Conservation (phyloP, 345 rosid genomes). For the Boechera divaricarpa region DNA sequence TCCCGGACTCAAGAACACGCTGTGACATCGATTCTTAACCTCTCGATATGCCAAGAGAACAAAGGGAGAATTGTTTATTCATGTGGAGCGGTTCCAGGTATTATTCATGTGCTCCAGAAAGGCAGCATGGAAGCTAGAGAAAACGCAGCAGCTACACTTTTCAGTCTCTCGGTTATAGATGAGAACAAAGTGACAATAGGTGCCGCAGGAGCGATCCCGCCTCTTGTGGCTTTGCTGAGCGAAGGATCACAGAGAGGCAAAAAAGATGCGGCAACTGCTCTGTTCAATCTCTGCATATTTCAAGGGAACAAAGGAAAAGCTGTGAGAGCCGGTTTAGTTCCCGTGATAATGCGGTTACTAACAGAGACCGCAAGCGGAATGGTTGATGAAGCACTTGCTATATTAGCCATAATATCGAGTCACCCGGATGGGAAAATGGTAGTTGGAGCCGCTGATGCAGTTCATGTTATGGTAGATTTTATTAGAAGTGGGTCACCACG, state of each 20-base stretch:
- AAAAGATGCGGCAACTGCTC: slow-evolving; percentile 95
- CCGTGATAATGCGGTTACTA: slow-evolving; percentile 61
- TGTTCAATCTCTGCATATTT: slow-evolving; percentile 85
- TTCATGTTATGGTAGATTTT: slow-evolving; percentile 66
- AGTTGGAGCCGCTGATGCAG: slow-evolving; percentile 69
- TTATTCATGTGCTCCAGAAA: slow-evolving; percentile 80
- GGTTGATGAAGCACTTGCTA: slow-evolving; percentile 81
- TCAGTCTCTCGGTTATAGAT: slow-evolving; percentile 90
- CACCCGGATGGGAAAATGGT: slow-evolving; percentile 67
- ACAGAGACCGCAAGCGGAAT: slow-evolving; percentile 71
- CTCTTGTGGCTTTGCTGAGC: slow-evolving; percentile 73
- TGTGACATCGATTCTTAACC: slow-evolving; percentile 91
- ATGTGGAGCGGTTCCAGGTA: slow-evolving; percentile 79
- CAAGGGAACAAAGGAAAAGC: slow-evolving; percentile 98
- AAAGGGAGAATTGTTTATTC: slow-evolving; percentile 77
- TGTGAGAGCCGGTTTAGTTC: slow-evolving; percentile 78
- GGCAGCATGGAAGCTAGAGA: slow-evolving; percentile 99
- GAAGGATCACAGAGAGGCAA: slow-evolving; percentile 97
- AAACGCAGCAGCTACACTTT: slow-evolving; percentile 94
- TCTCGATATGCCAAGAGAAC: slow-evolving; percentile 84
- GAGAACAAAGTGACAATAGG: slow-evolving; percentile 91
- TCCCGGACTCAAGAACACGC: slow-evolving; percentile 88
- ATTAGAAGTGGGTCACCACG: slow-evolving; percentile 69
- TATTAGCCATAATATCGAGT: slow-evolving; percentile 69
- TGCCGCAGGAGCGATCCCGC: slow-evolving; percentile 81